Evolutionary conservation across 345 rosid species (phyloP), one percentile per base, ranked within the genome.

Genomic region (Eucalyptus paniculata): DNA sequence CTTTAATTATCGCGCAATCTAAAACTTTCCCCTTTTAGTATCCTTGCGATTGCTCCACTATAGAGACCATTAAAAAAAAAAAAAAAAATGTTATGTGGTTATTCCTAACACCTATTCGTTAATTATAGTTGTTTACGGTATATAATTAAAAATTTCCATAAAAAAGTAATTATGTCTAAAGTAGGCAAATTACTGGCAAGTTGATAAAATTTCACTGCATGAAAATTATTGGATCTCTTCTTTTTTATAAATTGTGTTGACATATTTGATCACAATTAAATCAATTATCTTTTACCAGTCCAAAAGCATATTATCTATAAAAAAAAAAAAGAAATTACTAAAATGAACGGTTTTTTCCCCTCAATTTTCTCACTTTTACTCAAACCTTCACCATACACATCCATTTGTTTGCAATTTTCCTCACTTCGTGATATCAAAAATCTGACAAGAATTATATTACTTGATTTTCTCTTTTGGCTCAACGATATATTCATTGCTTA

Each of bases 401-500:
- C n/a, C 65, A 1, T 58, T 11, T 11, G n/a, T 1, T 58, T 58
- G n/a, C 65, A 62, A 30, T 28, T 60, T 60, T 60, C 69, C 4
- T 4, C 69, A 12, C 32, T 60, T 60, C 32, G 2, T 60, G 69
- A 60, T 60, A 60, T 6, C 16, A 1, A 60, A 60, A 60, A 60
- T 60, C 32, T 26, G 32, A 60, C 4, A 60, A 60, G 2, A 60
- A 60, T 28, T 5, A 28, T 4, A 58, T 5, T 12, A 60, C 0
- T 28, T 24, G 32, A 62, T 62, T 62, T 62, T 12, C 32, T 62
- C 69, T 62, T 13, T 62, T 4, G 69, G 32, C 16, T 28, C 1
- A 4, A 62, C 9, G 3, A 62, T 62, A 62, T 62, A 3, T 62
- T 13, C 34, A 0, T 28, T 1, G 1, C 69, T 14, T 30, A 0